A percentile compares a stretch with the other conserved stretches of the same genome.
Conservation (phyloP, 768 basidiomycete genomes). For the Rhodotorula babjevae region DNA sequence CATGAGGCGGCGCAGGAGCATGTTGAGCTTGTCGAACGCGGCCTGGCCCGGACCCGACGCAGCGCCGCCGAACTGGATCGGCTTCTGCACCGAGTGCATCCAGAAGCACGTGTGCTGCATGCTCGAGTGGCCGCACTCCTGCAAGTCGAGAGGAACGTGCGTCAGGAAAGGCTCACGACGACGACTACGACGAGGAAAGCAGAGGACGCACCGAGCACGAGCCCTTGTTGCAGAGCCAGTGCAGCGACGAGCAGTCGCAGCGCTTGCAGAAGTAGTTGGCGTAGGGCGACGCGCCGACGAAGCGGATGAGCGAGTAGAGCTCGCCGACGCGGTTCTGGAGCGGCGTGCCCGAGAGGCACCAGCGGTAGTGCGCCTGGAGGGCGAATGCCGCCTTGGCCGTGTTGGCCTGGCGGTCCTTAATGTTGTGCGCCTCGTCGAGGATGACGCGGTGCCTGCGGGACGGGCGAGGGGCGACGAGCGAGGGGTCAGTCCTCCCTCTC, state of each 20-base stretch:
- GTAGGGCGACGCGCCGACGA: conserved; percentile 84
- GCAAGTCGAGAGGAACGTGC: background rate
- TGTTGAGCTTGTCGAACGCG: conserved; percentile 88
- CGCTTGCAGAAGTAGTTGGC: conserved; percentile 88
- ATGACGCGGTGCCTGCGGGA: conserved; percentile 42
- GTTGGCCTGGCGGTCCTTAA: conserved; percentile 90
- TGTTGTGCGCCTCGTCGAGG: conserved; percentile 70
- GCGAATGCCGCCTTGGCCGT: conserved; percentile 97
- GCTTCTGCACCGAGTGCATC: conserved; percentile 93
- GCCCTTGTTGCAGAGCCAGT: conserved; percentile 78
- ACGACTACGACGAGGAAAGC: background rate
- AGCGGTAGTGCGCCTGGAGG: conserved; percentile 69
- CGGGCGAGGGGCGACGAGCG: background rate
- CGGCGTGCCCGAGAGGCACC: conserved; percentile 93
- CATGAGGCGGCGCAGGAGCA: conserved; percentile 92
- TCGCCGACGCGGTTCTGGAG: conserved; percentile 93
- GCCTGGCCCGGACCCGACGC: conserved; percentile 69
- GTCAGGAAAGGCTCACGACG: background rate
- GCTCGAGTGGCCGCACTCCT: conserved; percentile 48
- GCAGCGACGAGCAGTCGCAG: conserved; percentile 89
- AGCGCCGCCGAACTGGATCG: conserved; percentile 72
- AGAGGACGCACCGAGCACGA: conserved; percentile 60
- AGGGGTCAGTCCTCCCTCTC: background rate
- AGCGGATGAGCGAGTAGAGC: conserved; percentile 69
- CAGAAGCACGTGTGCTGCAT: conserved; percentile 76